These are phyloP conservation scores for Penicillium sp. DNA, from an alignment of 2,329 filamentous ascomycete species.

Conservation along the genomic window DNA sequence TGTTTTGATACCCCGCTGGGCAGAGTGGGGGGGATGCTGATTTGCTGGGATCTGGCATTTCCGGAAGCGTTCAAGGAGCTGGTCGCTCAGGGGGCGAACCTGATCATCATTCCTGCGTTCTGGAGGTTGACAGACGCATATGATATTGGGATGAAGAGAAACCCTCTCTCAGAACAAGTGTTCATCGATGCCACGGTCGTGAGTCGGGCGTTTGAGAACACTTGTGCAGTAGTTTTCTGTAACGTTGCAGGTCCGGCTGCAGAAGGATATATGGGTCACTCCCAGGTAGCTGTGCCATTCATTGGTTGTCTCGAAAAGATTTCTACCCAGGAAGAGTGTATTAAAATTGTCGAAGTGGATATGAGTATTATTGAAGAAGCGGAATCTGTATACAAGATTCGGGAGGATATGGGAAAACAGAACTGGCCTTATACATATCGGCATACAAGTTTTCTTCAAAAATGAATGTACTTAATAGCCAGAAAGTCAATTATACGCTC, in stretches of 20 bases:
- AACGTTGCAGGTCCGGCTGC: conserved; percentile 55
- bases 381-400: conserved; percentile 47
- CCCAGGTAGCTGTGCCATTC: conserved; percentile 53
- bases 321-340: conserved; percentile 51
- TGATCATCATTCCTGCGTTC: conserved; percentile 56
- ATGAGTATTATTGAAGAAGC: conserved; percentile 37
- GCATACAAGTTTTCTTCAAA: too few species aligned
- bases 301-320: conserved; percentile 48
- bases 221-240: conserved; percentile 54
- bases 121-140: conserved; percentile 47
- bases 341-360: conserved; percentile 53
- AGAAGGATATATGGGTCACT: conserved; percentile 52
- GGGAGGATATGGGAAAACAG: conserved; percentile 16
- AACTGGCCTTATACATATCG: too few species aligned
- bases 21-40: conserved; percentile 53
- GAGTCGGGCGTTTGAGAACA: conserved; percentile 56
- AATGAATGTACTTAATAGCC: too few species aligned
- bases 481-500: too few species aligned
- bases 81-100: conserved; percentile 52
- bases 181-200: conserved; percentile 53
- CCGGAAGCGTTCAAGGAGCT: conserved; percentile 57
- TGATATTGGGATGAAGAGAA: conserved; percentile 44
- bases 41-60: conserved; percentile 59
- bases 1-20: conserved; percentile 47
- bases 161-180: conserved; percentile 48